Base-by-base conservation (phyloP, 164 flowering plant genomes). In the Hamamelis virginiana region DNA sequence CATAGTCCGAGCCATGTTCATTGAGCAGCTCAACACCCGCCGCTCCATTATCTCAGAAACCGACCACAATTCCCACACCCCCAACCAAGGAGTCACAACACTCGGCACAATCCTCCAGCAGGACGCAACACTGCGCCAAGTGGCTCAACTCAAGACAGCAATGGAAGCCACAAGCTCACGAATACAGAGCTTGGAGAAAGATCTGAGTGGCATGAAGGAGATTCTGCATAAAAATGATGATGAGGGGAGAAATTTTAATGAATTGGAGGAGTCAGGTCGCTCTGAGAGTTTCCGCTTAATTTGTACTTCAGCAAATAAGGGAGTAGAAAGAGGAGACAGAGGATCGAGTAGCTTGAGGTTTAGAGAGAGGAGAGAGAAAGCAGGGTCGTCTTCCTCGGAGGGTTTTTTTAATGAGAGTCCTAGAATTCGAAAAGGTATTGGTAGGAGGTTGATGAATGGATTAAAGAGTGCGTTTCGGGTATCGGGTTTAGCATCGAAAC, bases 1-100 rank as follows among this genome's bases (percentile, higher is more conserved):
- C 68, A 69, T 90, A 1, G 86, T 94, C 66, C 90, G 87, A 67
- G 96, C 97, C 70, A 89, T 91, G 98, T 69, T 91, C 53, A 76
- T 81, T 5, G 91, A 90, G 74, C 98, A 91, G 71, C 82, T 88
- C 69, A 84, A 80, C 79, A 81, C 94, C 19, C 91, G 96, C 45
- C 84, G 73, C 75, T 71, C 89, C 57, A 67, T 88, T 67, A 9
- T 71, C 69, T 59, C 78, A 10, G 61, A 75, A 1, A 56, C 78
- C 14, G 11, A 74, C 44, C 27, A 62, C 44, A 22, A 60, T 65
- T 53, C 23, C 69, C 65, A 57, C 38, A 53, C n/a, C 45, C 38
- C 0, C 22, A 52, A 50, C 23, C 26, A 58, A 48, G 69, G 51
- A 0, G 1, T 76, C 28, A 38, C 28, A 16, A 86, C 96, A 14